Conservation (phyloP, 2,329 filamentous ascomycete species). For the Colletotrichum chlorophyti region DNA sequence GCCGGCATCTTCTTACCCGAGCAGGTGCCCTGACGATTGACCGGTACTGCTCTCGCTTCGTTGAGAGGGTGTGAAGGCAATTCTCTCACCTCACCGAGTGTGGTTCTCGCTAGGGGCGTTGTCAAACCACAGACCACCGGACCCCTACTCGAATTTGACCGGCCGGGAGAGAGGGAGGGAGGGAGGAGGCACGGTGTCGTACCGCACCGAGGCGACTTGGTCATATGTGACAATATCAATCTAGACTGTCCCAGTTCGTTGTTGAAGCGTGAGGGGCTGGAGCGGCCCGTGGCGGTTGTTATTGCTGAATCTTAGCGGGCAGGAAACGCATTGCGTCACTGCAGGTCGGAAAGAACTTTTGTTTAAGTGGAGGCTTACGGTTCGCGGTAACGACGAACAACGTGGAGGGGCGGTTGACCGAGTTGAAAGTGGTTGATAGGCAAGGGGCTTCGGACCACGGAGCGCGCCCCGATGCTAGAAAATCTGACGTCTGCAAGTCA, state of each 20-base stretch:
- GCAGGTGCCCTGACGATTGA: conserved; percentile 13
- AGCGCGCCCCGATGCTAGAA: background rate
- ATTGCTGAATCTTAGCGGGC: too few species aligned
- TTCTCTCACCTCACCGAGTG: conserved; percentile 19
- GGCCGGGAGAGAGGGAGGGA: background rate
- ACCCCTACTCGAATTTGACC: background rate
- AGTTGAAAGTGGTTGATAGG: too few species aligned
- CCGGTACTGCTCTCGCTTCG: conserved; percentile 21
- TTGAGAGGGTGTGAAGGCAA: conserved; percentile 19
- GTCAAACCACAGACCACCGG: conserved; percentile 11
- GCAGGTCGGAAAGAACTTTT: too few species aligned
- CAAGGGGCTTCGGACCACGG: too few species aligned
- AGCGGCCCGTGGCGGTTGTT: too few species aligned
- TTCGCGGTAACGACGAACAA: background rate
- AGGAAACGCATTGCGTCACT: too few species aligned
- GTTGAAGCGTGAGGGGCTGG: too few species aligned
- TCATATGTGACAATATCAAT: background rate
- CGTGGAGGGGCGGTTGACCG: background rate
- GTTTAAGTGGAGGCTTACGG: too few species aligned
- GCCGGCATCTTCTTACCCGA: background rate
- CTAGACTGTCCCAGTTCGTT: too few species aligned
- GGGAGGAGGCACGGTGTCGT: background rate
- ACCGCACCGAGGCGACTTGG: background rate
- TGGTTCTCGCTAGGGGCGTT: conserved; percentile 3
- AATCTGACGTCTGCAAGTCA: conserved; percentile 3